Percentiles rank a stretch among this genome's conserved stretches.
Conservation (phyloP, 1,284 basidiomycete genomes). For the Filobasidium uniguttulatum region DNA sequence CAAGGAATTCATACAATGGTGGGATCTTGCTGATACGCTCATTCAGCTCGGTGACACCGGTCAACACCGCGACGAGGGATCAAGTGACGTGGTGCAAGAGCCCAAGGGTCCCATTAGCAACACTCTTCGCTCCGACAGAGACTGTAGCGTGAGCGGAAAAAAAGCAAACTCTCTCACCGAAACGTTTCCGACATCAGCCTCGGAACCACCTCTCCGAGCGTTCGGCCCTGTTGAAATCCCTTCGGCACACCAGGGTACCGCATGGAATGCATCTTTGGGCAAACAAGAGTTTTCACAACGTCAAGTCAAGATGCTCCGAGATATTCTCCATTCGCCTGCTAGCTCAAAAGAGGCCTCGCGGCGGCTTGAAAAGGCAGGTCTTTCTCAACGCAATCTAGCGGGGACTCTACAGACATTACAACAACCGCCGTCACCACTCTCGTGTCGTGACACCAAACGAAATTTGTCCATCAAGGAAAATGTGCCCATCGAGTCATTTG, state of each 20-base stretch:
- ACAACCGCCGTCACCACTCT: background rate
- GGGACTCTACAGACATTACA: background rate
- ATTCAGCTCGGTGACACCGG: slow-evolving; percentile 12
- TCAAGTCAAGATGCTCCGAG: slow-evolving; percentile 10
- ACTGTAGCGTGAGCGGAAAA: no score
- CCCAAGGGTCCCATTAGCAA: background rate
- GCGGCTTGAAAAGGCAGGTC: background rate
- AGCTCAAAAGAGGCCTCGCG: no score
- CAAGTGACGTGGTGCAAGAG: no score
- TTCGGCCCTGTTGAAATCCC: background rate
- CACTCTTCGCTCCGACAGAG: background rate
- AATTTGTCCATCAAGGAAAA: background rate
- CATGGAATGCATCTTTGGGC: slow-evolving; percentile 9
- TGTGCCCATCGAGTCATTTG: background rate
- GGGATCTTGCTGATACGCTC: slow-evolving; percentile 9
- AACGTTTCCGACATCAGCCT: no score
- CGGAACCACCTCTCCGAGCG: background rate
- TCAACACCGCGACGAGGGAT: background rate
- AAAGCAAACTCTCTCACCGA: no score
- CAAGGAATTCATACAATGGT: slow-evolving; percentile 4
- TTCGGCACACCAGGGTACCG: background rate
- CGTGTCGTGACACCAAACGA: background rate
- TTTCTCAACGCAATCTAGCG: no score
- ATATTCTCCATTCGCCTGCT: slow-evolving; percentile 1
- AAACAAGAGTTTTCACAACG: slow-evolving; percentile 5